These are phyloP conservation scores for Solanum aculeatissimum DNA, from an alignment of 305 asterid genomes.

Conservation along the genomic window DNA sequence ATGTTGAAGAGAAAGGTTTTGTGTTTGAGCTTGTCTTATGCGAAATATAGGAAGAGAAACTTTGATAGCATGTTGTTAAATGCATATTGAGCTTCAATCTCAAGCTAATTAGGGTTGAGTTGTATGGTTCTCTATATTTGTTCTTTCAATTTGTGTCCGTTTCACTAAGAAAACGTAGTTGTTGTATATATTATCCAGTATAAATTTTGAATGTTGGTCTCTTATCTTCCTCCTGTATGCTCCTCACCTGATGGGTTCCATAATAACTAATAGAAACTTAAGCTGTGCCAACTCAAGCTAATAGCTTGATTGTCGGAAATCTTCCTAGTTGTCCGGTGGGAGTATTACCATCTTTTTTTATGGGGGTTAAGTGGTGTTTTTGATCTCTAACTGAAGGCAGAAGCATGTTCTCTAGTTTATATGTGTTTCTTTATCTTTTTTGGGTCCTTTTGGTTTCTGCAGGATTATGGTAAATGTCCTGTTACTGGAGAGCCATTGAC, in stretches of 20 bases:
- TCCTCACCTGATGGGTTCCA: not conserved
- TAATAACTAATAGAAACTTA: not conserved
- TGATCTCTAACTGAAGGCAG: not conserved
- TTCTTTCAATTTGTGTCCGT: not conserved
- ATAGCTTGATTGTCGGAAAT: not conserved
- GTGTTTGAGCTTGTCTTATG: not conserved
- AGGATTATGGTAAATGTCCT: slow-evolving; percentile 98
- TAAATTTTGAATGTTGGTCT: not conserved
- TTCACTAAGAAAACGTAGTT: not conserved
- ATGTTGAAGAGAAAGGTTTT: not conserved
- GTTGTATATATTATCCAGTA: not conserved
- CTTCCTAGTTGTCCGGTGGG: not conserved
- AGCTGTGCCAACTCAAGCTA: not conserved
- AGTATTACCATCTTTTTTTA: not conserved
- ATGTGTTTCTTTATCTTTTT: not conserved
- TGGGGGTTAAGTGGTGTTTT: not conserved
- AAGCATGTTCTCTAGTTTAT: not conserved
- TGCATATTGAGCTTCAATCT: not conserved
- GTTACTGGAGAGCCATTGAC: slow-evolving; percentile 85
- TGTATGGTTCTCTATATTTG: not conserved
- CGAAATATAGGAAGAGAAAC: not conserved
- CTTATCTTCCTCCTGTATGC: not conserved
- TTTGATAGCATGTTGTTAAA: not conserved
- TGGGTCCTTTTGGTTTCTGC: not conserved
- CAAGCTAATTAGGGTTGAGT: not conserved